Conservation (phyloP, 495 filamentous ascomycete genomes). For the Tuber aestivum region DNA sequence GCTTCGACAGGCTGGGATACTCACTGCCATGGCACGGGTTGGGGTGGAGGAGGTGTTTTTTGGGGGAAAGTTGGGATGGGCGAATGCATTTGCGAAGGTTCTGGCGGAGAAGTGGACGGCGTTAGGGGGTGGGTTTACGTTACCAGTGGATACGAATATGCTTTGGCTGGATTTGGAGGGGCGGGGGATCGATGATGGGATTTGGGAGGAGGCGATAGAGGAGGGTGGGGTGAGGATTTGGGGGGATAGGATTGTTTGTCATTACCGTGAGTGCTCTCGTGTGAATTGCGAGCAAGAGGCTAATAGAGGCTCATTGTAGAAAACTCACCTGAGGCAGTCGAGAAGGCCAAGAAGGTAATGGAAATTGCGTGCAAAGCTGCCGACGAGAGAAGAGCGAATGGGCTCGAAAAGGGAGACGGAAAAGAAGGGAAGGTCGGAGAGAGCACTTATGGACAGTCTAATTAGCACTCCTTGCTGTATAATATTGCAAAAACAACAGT, state of each 20-base stretch:
- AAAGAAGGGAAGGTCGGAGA: neutral
- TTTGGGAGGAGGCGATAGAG: slow-evolving; percentile 50
- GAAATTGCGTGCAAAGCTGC: slow-evolving; percentile 38
- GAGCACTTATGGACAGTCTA: neutral
- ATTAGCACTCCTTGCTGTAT: neutral
- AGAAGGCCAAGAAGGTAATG: slow-evolving; percentile 50
- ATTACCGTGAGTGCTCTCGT: slow-evolving; percentile 48
- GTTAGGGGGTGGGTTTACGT: slow-evolving; percentile 55
- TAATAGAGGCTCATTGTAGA: slow-evolving; percentile 37
- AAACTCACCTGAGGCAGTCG: slow-evolving; percentile 52
- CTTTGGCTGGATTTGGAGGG: slow-evolving; percentile 76
- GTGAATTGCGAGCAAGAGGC: neutral
- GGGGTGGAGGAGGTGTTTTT: slow-evolving; percentile 66
- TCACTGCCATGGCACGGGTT: slow-evolving; percentile 56
- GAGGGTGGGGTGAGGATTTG: slow-evolving; percentile 52
- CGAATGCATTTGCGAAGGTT: slow-evolving; percentile 60
- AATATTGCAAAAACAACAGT: neutral
- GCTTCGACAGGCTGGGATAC: slow-evolving; percentile 61
- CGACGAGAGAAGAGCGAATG: slow-evolving; percentile 9
- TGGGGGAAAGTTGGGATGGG: slow-evolving; percentile 57
- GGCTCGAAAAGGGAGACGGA: neutral
- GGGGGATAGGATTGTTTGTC: slow-evolving; percentile 55
- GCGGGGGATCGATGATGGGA: slow-evolving; percentile 46
- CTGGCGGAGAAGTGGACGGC: slow-evolving; percentile 60
- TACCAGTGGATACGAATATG: slow-evolving; percentile 84